Percentiles rank a stretch among this genome's conserved stretches.
Conservation (phyloP, 768 basidiomycete genomes). For the Lactarius sp. region DNA sequence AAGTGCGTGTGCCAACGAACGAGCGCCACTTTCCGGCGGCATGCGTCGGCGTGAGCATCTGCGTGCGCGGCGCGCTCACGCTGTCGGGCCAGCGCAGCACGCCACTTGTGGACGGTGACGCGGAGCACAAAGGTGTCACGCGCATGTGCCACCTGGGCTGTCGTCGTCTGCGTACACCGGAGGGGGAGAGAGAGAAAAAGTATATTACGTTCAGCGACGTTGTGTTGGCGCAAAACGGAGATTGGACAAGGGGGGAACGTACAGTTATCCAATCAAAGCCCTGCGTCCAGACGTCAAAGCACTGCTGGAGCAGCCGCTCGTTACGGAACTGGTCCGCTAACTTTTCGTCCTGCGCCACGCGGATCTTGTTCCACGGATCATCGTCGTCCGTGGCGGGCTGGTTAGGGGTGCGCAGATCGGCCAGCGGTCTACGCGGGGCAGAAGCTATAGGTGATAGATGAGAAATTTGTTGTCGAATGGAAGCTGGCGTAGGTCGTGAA, state of each 20-base stretch:
- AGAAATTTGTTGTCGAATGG: conserved; percentile 5
- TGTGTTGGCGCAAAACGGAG: conserved; percentile 9
- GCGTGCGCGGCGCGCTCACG: conserved; percentile 42
- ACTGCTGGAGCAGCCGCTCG: conserved; percentile 59
- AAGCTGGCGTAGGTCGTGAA: conserved; percentile 12
- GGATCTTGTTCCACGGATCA: conserved; percentile 74
- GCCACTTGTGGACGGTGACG: conserved; percentile 58
- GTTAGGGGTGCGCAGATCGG: conserved; percentile 37
- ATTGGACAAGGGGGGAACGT: conserved; percentile 32
- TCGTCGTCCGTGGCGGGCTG: conserved; percentile 55
- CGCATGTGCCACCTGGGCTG: conserved; percentile 62
- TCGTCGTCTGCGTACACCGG: conserved; percentile 52
- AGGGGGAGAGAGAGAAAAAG: too few relatives aligned
- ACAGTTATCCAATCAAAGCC: conserved; percentile 71
- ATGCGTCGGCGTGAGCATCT: conserved; percentile 40
- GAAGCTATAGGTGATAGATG: not conserved
- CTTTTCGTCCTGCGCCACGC: conserved; percentile 62
- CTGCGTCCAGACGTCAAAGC: conserved; percentile 71
- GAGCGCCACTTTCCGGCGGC: conserved; percentile 41
- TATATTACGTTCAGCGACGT: not conserved
- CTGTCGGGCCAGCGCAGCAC: conserved; percentile 36
- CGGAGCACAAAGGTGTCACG: conserved; percentile 62
- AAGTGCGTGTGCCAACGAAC: conserved; percentile 50
- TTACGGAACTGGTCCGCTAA: conserved; percentile 66
- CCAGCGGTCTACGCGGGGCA: conserved; percentile 10